These are phyloP conservation scores for Pseudoturritis turrita DNA, from an alignment of 345 rosid species.

Conservation along the genomic window DNA sequence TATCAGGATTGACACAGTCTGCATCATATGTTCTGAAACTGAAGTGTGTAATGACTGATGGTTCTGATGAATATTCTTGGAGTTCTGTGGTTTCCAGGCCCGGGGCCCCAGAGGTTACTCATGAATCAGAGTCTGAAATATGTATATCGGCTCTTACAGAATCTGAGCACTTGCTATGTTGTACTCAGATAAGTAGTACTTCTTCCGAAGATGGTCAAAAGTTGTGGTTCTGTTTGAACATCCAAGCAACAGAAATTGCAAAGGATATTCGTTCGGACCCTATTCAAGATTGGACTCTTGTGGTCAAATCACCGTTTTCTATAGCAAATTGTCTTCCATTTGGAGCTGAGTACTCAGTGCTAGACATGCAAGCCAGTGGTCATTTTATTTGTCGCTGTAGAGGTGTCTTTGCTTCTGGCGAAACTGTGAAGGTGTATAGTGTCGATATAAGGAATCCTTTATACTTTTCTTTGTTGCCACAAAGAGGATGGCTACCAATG, in stretches of 20 bases:
- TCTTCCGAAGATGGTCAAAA: conserved; percentile 51
- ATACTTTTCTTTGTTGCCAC: conserved; percentile 77
- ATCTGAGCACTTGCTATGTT: conserved; percentile 65
- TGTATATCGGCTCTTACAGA: conserved; percentile 65
- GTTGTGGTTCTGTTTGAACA: conserved; percentile 79
- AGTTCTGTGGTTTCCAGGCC: conserved; percentile 61
- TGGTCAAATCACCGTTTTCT: conserved; percentile 77
- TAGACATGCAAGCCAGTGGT: conserved; percentile 66
- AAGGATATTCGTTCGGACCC: conserved; percentile 72
- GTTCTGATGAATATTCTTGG: conserved; percentile 68
- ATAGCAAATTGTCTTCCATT: conserved; percentile 82
- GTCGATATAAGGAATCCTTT: conserved; percentile 69
- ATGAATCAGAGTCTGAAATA: conserved; percentile 46
- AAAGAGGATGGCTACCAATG: conserved; percentile 81
- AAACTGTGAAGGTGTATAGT: conserved; percentile 65
- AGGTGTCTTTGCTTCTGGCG: conserved; percentile 63
- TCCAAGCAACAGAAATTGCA: conserved; percentile 74
- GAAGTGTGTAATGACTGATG: conserved; percentile 47
- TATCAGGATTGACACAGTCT: conserved; percentile 55
- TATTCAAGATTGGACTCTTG: conserved; percentile 87
- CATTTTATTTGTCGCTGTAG: conserved; percentile 56
- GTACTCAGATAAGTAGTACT: conserved; percentile 54
- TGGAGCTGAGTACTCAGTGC: conserved; percentile 72
- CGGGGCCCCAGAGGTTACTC: conserved; percentile 31
- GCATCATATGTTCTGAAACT: conserved; percentile 58